These are phyloP conservation scores for Hamigera avellanea DNA, from an alignment of 495 filamentous ascomycete genomes.

Conservation along the genomic window DNA sequence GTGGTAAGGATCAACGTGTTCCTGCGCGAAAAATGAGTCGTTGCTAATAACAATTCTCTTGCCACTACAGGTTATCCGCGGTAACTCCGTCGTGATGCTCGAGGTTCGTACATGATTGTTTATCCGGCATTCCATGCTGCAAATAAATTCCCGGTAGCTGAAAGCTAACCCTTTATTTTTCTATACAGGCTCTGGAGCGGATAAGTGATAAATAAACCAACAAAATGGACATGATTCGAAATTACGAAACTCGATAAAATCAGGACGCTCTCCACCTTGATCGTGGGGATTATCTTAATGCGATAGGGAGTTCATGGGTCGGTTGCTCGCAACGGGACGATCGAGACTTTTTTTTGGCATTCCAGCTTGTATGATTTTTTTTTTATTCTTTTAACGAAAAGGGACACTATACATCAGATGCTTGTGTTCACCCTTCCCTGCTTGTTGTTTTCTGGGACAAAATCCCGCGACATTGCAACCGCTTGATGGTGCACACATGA, in stretches of 20 bases:
- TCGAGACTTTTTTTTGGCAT: constrained; percentile 24
- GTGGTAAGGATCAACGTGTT: constrained; percentile 47
- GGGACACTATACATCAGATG: too few species aligned
- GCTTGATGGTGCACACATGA: too few species aligned
- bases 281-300: constrained; percentile 17
- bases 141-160: background rate
- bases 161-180: background rate
- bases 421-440: too few species aligned
- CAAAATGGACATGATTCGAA: constrained; percentile 8
- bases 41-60: background rate
- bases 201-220: constrained; percentile 39
- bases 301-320: constrained; percentile 30
- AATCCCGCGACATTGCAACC: too few species aligned
- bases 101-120: constrained; percentile 43
- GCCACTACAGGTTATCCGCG: constrained; percentile 56
- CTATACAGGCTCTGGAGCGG: constrained; percentile 44
- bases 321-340: constrained; percentile 28
- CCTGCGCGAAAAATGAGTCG: too few species aligned
- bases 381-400: too few species aligned
- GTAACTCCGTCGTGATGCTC: constrained; percentile 93
- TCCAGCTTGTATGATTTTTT: constrained; percentile 3
- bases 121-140: background rate
- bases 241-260: constrained; percentile 9
- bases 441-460: too few species aligned
- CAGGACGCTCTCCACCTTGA: constrained; percentile 4